phyloP scores from a whole-genome alignment of 495 filamentous ascomycete species.

The Margaritispora aquatica region DNA sequence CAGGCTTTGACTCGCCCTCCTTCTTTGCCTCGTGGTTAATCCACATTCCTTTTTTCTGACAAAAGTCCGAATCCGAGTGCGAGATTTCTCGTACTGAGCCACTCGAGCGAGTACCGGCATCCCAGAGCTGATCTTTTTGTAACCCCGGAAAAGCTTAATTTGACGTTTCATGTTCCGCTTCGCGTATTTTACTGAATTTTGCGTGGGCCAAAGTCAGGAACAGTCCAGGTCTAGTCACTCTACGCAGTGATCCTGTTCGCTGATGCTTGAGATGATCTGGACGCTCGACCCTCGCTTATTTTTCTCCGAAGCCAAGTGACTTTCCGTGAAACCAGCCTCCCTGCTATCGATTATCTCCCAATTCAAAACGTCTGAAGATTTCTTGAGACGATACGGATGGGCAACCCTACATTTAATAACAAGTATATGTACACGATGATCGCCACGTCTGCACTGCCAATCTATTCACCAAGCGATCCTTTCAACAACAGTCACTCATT shows the following conservation, averaged over 20 bases:
- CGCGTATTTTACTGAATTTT: background rate
- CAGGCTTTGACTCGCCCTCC: too few species aligned
- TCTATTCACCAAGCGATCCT: background rate
- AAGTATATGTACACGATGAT: background rate
- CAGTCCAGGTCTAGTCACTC: background rate
- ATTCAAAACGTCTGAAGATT: background rate
- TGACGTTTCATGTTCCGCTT: background rate
- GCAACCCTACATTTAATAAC: background rate
- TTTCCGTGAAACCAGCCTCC: background rate
- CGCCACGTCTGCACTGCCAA: too few species aligned
- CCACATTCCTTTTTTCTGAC: too few species aligned
- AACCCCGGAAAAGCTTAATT: background rate
- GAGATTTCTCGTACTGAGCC: too few species aligned
- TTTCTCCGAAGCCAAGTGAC: background rate
- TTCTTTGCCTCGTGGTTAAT: too few species aligned
- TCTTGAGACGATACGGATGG: background rate
- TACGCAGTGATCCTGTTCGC: background rate
- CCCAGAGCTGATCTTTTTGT: background rate
- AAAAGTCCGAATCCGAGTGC: too few species aligned
- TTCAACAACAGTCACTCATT: background rate
- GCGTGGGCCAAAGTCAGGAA: background rate
- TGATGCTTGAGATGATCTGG: background rate
- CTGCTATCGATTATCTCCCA: background rate
- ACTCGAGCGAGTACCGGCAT: background rate
- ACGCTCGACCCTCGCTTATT: too few species aligned